Evolutionary conservation across 1,139 yeast genomes (phyloP), one percentile per base, ranked within the genome.

Genomic region (Pneumocystis oryctolagi): DNA sequence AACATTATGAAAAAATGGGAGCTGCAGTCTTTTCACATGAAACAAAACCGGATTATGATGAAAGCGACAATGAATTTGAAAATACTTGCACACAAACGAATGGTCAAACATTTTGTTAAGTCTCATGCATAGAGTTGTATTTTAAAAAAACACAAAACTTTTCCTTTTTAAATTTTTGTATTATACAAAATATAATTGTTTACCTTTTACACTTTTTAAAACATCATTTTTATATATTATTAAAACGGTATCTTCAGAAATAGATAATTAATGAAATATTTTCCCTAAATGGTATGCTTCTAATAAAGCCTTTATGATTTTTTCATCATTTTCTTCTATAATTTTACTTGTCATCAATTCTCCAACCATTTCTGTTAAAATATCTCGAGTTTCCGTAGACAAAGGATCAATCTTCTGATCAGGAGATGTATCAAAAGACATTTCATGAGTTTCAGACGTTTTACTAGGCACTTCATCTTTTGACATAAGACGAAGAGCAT

Each of bases 301-400:
- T n/a, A 60, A 30, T 12, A 60, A 35, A 16, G 61, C 14, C 28
- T 40, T 40, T 40, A 60, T 40, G 40, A 60, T 57, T 16, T 28
- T 35, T 25, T 28, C 32, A 20, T 60, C 62, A 9, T 32, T 53
- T 60, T 60, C 39, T 31, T 60, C 31, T 53, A 60, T 60, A 28
- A 60, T 40, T 31, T 60, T 53, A 39, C 53, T 59, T n/a, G 62
- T 53, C 57, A 60, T 30, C 20, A 60, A n/a, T 25, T 32, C 59
- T 5, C 62, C 62, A 53, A 40, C 28, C 39, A 32, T 60, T 20
- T 60, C 59, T 53, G 39, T 58, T 20, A 60, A 25, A 53, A 60
- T 58, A 53, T 53, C 59, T 9, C 35, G 59, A 25, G 62, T 55
- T 39, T 60, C 20, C 1, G 59, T 12, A 4, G 62, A 59, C 25